These are phyloP conservation scores for Plenodomus tracheiphilus DNA, from an alignment of 2,329 filamentous ascomycete genomes.

Conservation along the genomic window DNA sequence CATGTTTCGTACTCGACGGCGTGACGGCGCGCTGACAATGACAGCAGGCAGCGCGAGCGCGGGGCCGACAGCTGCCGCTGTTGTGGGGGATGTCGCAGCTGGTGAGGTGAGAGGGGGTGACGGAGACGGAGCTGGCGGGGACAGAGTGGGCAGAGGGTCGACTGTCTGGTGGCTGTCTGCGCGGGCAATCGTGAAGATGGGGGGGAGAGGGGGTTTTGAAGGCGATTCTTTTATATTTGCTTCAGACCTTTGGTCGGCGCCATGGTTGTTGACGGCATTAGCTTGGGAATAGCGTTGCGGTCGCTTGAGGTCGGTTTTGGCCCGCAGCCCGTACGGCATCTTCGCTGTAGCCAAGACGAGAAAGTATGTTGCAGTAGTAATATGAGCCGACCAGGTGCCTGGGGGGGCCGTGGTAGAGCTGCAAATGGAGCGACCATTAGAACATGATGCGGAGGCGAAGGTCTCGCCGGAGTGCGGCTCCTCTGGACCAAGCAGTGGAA, in stretches of 20 bases:
- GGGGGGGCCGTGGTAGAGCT: no score
- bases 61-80: not conserved
- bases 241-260: no score
- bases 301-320: not conserved
- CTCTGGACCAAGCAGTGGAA: no score
- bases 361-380: not conserved
- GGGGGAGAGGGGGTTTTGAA: not conserved
- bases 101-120: not conserved
- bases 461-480: no score
- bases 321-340: not conserved
- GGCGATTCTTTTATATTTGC: not conserved
- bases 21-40: not conserved
- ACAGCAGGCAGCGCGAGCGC: not conserved
- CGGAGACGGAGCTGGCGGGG: not conserved
- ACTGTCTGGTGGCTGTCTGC: not conserved
- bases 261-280: not conserved
- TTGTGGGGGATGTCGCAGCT: not conserved
- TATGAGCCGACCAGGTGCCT: not conserved
- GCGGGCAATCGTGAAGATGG: not conserved
- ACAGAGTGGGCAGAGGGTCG: no score
- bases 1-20: not conserved
- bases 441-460: no score
- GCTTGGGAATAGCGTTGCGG: not conserved
- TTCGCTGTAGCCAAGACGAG: not conserved
- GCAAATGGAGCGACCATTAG: no score